Conservation (phyloP, 768 basidiomycete genomes). For the Sistotremastrum niveocremeum region DNA sequence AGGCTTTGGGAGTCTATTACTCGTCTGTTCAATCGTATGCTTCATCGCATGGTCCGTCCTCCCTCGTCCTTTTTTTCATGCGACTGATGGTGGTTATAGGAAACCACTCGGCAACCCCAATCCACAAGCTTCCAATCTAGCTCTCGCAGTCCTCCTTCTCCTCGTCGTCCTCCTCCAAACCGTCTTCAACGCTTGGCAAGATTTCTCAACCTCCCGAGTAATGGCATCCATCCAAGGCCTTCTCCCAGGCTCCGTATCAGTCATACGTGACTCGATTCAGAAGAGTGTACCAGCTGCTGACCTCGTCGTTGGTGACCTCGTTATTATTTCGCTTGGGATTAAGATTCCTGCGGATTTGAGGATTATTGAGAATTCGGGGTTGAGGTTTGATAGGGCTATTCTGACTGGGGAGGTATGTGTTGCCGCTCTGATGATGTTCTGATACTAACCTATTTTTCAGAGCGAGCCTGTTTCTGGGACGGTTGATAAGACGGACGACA, state of each 20-base stretch:
- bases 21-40: constrained; percentile 29
- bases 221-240: constrained; percentile 47
- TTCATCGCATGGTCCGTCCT: constrained; percentile 29
- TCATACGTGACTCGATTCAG: constrained; percentile 35
- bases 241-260: constrained; percentile 43
- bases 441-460: neutral
- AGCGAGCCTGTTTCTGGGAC: constrained; percentile 25
- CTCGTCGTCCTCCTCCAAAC: constrained; percentile 29
- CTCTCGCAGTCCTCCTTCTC: constrained; percentile 35
- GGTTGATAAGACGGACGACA: constrained; percentile 34
- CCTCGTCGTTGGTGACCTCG: constrained; percentile 44
- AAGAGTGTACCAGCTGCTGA: constrained; percentile 37
- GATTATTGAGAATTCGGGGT: constrained; percentile 37
- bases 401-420: constrained; percentile 35
- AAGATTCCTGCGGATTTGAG: constrained; percentile 48
- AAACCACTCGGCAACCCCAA: constrained; percentile 31
- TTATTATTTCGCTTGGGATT: constrained; percentile 39
- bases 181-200: constrained; percentile 36
- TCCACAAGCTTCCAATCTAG: constrained; percentile 32
- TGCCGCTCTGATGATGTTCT: neutral
- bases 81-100: constrained; percentile 32
- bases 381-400: constrained; percentile 39
- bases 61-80: neutral
- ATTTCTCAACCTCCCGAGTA: constrained; percentile 34
- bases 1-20: constrained; percentile 42